Evolutionary conservation across 1,284 basidiomycete genomes (phyloP).

Genomic region (Earliella scabrosa): DNA sequence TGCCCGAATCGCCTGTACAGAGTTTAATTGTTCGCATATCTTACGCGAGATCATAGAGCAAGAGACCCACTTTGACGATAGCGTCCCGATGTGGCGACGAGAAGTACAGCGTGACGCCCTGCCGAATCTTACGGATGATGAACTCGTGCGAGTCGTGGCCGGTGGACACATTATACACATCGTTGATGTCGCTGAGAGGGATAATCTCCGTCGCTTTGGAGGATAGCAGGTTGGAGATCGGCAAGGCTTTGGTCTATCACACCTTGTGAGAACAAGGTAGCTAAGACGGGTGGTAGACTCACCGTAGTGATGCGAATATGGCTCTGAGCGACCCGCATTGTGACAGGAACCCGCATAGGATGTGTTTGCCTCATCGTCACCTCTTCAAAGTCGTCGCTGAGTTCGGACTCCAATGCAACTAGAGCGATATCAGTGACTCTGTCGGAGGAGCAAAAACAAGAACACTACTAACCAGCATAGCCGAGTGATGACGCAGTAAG

Average conservation of each 20-base stretch:
- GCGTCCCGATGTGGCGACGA: conserved; percentile 68
- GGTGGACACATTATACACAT: conserved; percentile 80
- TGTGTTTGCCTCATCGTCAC: conserved; percentile 66
- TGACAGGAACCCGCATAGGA: conserved; percentile 66
- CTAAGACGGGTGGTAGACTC: conserved; percentile 26
- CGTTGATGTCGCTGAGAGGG: conserved; percentile 79
- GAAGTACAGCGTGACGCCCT: conserved; percentile 73
- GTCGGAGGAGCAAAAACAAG: background rate
- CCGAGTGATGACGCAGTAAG: conserved; percentile 51
- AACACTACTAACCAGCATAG: conserved; percentile 55
- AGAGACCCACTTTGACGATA: conserved; percentile 86
- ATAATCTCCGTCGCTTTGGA: conserved; percentile 84
- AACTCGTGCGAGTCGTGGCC: conserved; percentile 81
- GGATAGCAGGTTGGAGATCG: conserved; percentile 63
- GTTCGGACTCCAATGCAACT: conserved; percentile 67
- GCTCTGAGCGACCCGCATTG: conserved; percentile 61
- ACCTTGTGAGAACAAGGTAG: conserved; percentile 11
- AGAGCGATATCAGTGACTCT: conserved; percentile 5
- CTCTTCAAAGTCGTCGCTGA: conserved; percentile 53
- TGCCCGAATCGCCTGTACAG: conserved; percentile 60
- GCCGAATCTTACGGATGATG: conserved; percentile 74
- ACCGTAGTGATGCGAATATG: conserved; percentile 76
- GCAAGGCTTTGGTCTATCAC: conserved; percentile 61
- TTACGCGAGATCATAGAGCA: conserved; percentile 13
- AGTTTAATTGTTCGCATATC: background rate